Percentiles rank a stretch among this genome's conserved stretches.
phyloP scores from a whole-genome alignment of 306 rosid genomes.

The Prosopis cineraria region DNA sequence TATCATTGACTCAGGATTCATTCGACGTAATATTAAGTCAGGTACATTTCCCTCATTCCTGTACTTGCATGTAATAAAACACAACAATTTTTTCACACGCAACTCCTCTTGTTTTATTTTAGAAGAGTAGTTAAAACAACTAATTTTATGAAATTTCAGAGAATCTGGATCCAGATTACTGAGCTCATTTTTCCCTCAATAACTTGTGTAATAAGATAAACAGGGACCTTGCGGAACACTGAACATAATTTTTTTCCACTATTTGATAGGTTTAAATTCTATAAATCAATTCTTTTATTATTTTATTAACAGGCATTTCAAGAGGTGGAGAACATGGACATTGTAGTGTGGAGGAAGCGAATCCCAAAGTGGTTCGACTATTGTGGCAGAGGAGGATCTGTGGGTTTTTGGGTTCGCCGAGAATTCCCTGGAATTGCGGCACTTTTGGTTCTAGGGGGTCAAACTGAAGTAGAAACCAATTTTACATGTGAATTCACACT shows the following conservation, averaged over 20 bases:
- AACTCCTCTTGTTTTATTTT: too few species aligned
- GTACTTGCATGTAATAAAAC: too few species aligned
- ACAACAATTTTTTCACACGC: too few species aligned
- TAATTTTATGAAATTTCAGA: too few species aligned
- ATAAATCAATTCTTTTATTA: too few species aligned
- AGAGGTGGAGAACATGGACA: conserved; percentile 35
- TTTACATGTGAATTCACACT: conserved; percentile 17
- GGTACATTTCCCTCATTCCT: conserved; percentile 24
- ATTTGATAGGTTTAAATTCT: too few species aligned
- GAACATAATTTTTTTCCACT: too few species aligned
- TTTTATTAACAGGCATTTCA: conserved; percentile 36
- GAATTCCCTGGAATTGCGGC: conserved; percentile 33
- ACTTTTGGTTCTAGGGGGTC: conserved; percentile 24
- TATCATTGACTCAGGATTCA: conserved; percentile 24
- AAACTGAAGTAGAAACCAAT: conserved; percentile 13
- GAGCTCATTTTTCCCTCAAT: too few species aligned
- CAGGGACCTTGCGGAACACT: too few species aligned
- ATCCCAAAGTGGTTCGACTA: conserved; percentile 41
- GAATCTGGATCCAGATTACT: too few species aligned
- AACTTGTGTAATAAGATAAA: too few species aligned
- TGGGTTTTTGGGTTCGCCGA: conserved; percentile 30
- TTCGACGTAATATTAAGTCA: conserved; percentile 25
- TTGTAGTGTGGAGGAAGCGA: conserved; percentile 22
- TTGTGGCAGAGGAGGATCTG: conserved; percentile 28
- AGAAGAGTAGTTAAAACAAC: too few species aligned